These are phyloP conservation scores for Clavariopsis aquatica DNA, from an alignment of 495 filamentous ascomycete species.

Conservation along the genomic window DNA sequence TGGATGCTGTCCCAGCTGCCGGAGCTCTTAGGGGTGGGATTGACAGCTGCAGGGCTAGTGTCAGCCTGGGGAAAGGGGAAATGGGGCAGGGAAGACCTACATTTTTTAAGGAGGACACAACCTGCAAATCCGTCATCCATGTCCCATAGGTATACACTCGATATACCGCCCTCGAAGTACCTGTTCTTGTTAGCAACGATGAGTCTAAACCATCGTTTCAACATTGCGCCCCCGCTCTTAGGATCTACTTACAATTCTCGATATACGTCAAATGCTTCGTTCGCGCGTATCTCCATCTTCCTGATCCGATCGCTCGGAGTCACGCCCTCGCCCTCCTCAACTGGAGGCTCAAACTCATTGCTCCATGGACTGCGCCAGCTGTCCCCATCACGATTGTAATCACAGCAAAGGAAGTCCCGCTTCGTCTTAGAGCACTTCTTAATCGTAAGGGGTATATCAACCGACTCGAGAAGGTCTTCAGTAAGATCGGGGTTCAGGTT, in stretches of 20 bases:
- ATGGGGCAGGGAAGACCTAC: conserved; percentile 46
- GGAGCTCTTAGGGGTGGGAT: conserved; percentile 67
- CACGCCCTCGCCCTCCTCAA: conserved; percentile 52
- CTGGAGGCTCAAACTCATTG: conserved; percentile 90
- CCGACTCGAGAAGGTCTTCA: conserved; percentile 95
- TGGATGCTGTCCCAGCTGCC: conserved; percentile 98
- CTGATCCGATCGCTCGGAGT: conserved; percentile 59
- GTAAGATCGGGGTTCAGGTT: conserved; percentile 83
- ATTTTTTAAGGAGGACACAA: conserved; percentile 92
- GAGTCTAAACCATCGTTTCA: conserved; percentile 9
- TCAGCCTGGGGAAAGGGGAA: background rate
- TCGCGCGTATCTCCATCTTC: conserved; percentile 88
- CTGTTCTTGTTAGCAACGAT: conserved; percentile 43
- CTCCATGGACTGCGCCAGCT: conserved; percentile 96
- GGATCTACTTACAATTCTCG: conserved; percentile 68
- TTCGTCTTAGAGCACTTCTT: conserved; percentile 82
- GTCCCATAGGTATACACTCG: conserved; percentile 97
- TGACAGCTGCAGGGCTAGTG: conserved; percentile 52
- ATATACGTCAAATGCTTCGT: conserved; percentile 97
- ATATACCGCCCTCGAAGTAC: conserved; percentile 96
- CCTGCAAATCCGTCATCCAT: conserved; percentile 97
- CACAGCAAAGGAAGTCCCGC: conserved; percentile 95
- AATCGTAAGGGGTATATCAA: conserved; percentile 90
- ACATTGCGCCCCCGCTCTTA: background rate
- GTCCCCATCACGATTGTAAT: conserved; percentile 99